Conservation (phyloP, 2,329 filamentous ascomycete genomes). For the Exophiala mesophila region DNA sequence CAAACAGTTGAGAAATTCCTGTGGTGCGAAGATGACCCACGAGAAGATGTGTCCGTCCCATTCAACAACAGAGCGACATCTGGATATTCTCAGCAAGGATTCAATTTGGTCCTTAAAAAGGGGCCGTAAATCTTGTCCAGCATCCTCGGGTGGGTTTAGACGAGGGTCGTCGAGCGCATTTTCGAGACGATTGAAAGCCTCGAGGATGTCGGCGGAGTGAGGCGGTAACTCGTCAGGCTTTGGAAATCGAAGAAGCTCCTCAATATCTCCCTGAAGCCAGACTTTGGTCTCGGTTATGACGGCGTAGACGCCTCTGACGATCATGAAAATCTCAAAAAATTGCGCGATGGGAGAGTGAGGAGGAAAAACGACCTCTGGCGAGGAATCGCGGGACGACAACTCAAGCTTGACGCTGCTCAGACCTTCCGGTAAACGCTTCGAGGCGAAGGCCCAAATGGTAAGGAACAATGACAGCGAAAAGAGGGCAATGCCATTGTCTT, state of each 20-base stretch:
- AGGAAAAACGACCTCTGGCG: conserved; percentile 17
- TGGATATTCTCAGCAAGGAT: conserved; percentile 18
- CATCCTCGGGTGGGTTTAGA: conserved; percentile 5
- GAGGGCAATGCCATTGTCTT: conserved; percentile 25
- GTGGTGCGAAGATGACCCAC: conserved; percentile 22
- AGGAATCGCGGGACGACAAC: conserved; percentile 12
- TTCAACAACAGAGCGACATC: conserved; percentile 25
- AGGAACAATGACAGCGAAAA: conserved; percentile 25
- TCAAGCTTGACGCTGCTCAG: conserved; percentile 23
- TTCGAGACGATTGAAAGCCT: conserved; percentile 19
- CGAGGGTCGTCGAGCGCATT: conserved; percentile 14
- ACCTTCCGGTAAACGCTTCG: conserved; percentile 24
- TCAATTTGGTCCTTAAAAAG: conserved; percentile 20
- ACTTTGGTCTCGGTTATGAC: conserved; percentile 24
- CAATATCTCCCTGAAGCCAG: conserved; percentile 26
- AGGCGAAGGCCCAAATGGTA: conserved; percentile 26
- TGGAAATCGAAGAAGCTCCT: conserved; percentile 23
- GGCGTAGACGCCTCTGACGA: conserved; percentile 24
- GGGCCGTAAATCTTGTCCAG: conserved; percentile 5
- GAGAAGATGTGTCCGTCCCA: conserved; percentile 27
- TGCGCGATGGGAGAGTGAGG: conserved; percentile 18
- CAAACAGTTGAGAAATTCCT: conserved; percentile 22
- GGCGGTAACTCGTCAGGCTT: conserved; percentile 19
- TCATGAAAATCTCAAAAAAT: conserved; percentile 25
- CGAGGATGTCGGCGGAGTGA: conserved; percentile 21